Evolutionary conservation across 129 eudicot genomes (phyloP), one percentile per base, ranked within the genome.

Genomic region (Tagetes patula): DNA sequence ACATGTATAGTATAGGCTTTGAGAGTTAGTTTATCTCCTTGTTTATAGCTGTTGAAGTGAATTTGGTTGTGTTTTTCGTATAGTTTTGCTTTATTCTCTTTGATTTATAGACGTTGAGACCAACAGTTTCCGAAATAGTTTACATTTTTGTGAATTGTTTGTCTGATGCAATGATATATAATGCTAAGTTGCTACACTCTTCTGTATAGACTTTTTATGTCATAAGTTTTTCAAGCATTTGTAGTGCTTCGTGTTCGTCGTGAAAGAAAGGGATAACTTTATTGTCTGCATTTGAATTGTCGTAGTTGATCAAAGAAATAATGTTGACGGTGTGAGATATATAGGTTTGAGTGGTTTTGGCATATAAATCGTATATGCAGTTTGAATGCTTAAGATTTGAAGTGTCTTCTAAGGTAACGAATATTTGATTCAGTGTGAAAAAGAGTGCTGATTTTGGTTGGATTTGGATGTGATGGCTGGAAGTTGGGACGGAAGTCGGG

Each of bases 391-490:
- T 61, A n/a, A 9, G 8, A 6, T 47, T 14, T 36, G 64, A 65
- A 12, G 3, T 64, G 27, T 37, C 27, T 31, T 37, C 38, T 11
- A 20, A 48, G 62, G 61, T 32, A 61, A 63, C 41, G 62, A 74
- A 30, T 38, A 9, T 50, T 50, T 39, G 14, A 13, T 2, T 50
- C 78, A 63, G 53, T 48, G 64, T 49, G 67, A n/a, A 39, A 36
- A 64, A 38, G n/a, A 50, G 64, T 75, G 5, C 1, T 38, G 50
- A 13, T 75, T 39, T 65, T 6, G 33, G 39, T 66, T 75, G 53
- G 14, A 46, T 43, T 53, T 56, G 37, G 45, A 77, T 76, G 14
- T 67, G 71, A 89, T 92, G 98, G 89, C 92, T 76, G 96, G 80
- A 78, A 89, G 82, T 77, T 85, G 84, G 83, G 90, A 86, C 50